Conservation (phyloP, 163 green algal genomes). For the Coccomyxa subellipsoidea region DNA sequence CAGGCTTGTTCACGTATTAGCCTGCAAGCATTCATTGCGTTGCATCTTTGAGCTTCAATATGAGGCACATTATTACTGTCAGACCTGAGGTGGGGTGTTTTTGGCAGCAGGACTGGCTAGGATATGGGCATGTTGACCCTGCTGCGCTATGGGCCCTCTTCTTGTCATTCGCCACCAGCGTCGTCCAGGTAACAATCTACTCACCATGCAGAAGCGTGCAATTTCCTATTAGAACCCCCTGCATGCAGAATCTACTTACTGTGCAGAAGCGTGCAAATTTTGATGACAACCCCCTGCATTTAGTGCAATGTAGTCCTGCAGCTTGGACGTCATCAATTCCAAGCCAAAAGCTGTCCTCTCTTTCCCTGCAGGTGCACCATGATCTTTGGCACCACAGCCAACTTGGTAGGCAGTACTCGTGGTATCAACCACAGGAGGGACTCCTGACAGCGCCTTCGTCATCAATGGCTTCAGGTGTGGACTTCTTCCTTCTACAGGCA, state of each 20-base stretch:
- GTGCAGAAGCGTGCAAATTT: no score
- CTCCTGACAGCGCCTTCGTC: no score
- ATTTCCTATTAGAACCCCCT: no score
- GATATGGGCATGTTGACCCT: constrained; percentile 29
- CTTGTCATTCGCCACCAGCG: constrained; percentile 28
- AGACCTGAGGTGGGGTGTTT: not conserved
- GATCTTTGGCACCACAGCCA: constrained; percentile 23
- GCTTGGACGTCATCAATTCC: no score
- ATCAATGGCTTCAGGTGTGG: no score
- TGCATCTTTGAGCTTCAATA: not conserved
- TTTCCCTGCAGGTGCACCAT: constrained; percentile 25
- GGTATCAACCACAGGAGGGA: not conserved
- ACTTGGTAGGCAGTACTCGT: not conserved
- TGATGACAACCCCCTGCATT: no score
- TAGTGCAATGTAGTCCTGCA: no score
- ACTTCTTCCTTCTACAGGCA: no score
- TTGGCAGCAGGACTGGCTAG: constrained; percentile 48
- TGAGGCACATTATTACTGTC: not conserved
- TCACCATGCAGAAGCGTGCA: no score
- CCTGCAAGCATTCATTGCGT: no score
- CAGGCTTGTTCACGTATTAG: not conserved
- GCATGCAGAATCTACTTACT: no score
- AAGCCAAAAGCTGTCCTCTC: no score
- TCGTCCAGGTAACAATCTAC: constrained; percentile 41
- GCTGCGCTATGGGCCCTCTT: constrained; percentile 54